These are phyloP conservation scores for Leishmania major DNA, from an alignment of 208 protist genomes.

Conservation along the genomic window DNA sequence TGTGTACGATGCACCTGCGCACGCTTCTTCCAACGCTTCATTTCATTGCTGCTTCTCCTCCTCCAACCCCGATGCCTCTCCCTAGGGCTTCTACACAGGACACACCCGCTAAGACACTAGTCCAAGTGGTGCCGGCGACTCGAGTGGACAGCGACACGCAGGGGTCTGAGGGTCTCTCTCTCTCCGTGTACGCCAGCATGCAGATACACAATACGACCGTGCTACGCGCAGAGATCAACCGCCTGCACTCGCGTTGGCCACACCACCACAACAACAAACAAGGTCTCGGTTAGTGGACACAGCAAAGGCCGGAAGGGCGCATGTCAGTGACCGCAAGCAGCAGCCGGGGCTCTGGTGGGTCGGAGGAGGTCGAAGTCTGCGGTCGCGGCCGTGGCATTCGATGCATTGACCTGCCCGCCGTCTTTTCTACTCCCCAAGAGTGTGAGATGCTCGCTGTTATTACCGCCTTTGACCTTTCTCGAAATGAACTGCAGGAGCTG, in stretches of 20 bases:
- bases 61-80: neutral
- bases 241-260: neutral
- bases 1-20: neutral
- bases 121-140: neutral
- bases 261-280: neutral
- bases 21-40: neutral
- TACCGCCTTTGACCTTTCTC: conserved; percentile 85
- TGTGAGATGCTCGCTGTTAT: conserved; percentile 60
- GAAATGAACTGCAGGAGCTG: conserved; percentile 67
- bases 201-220: neutral
- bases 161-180: neutral
- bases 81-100: neutral
- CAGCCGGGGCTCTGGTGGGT: conserved; percentile 18
- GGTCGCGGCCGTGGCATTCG: conserved; percentile 74
- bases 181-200: neutral
- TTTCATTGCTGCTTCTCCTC: neutral
- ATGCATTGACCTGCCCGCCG: conserved; percentile 71
- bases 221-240: neutral
- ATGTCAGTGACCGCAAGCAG: conserved; percentile 22
- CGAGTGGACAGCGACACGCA: neutral
- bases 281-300: neutral
- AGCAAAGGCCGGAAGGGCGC: neutral
- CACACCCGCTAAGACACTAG: neutral
- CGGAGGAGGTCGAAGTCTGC: conserved; percentile 64
- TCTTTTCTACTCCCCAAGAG: conserved; percentile 64